These are phyloP conservation scores for Leucosporidium creatinivorum DNA, from an alignment of 768 basidiomycete species.

Conservation along the genomic window DNA sequence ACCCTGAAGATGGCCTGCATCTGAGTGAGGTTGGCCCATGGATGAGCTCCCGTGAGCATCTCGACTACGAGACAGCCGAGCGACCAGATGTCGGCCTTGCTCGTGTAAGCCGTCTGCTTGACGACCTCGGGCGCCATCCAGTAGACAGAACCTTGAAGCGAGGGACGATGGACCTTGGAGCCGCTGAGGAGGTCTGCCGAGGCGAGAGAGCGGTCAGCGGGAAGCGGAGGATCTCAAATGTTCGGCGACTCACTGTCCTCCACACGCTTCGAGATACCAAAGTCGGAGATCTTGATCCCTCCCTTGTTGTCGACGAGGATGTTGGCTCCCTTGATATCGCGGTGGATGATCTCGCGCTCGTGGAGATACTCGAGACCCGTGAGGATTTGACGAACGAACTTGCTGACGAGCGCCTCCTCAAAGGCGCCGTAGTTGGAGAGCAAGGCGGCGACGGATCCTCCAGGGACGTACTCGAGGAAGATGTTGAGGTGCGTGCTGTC, in stretches of 20 bases:
- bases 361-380: conserved; percentile 89
- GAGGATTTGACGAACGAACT: conserved; percentile 85
- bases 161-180: conserved; percentile 75
- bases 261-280: conserved; percentile 96
- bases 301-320: conserved; percentile 91
- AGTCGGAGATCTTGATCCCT: conserved; percentile 94
- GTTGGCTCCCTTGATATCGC: conserved; percentile 98
- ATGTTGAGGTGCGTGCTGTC: conserved; percentile 77
- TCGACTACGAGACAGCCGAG: conserved; percentile 95
- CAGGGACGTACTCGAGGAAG: conserved; percentile 97
- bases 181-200: conserved; percentile 43
- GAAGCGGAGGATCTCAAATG: not conserved
- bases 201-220: not conserved
- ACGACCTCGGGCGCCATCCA: conserved; percentile 99
- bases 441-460: conserved; percentile 86
- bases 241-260: conserved; percentile 74
- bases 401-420: conserved; percentile 81
- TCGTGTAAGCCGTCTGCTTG: conserved; percentile 92
- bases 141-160: conserved; percentile 93
- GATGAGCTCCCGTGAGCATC: conserved; percentile 94
- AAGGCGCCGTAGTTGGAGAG: conserved; percentile 80
- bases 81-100: conserved; percentile 93
- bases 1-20: conserved; percentile 99
- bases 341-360: conserved; percentile 82
- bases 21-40: conserved; percentile 94